A percentile compares a stretch with the other conserved stretches of the same genome.
These are phyloP conservation scores for Bullera alba DNA, from an alignment of 768 basidiomycete genomes.

Conservation along the genomic window DNA sequence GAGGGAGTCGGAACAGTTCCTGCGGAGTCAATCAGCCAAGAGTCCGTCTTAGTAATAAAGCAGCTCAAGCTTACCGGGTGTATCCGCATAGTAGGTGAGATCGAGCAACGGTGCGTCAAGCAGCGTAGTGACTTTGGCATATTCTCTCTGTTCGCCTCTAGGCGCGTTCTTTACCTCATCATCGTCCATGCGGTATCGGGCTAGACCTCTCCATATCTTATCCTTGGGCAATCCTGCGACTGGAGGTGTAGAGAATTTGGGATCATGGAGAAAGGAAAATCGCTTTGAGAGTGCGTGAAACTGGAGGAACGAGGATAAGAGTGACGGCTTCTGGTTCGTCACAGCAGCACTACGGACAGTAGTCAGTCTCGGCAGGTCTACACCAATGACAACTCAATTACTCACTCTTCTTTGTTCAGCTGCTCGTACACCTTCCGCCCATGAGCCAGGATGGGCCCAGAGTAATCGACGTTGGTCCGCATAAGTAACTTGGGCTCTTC, in stretches of 20 bases:
- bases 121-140: constrained; percentile 78
- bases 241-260: constrained; percentile 35
- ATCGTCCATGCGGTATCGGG: constrained; percentile 43
- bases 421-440: constrained; percentile 60
- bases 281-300: constrained; percentile 32
- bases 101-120: constrained; percentile 71
- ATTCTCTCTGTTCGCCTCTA: constrained; percentile 53
- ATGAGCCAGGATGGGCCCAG: constrained; percentile 58
- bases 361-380: too few species aligned
- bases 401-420: constrained; percentile 49
- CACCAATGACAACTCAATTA: neutral
- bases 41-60: neutral
- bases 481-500: constrained; percentile 58
- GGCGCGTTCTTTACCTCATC: constrained; percentile 1
- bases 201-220: constrained; percentile 48
- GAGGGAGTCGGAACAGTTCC: constrained; percentile 20
- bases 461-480: constrained; percentile 69
- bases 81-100: constrained; percentile 78
- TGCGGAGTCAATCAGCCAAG: too few species aligned
- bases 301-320: constrained; percentile 25
- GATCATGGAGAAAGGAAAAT: constrained; percentile 26
- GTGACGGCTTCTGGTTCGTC: constrained; percentile 27
- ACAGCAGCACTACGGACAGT: constrained; percentile 25
- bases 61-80: constrained; percentile 56
- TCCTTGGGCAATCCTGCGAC: constrained; percentile 31